These are phyloP conservation scores for Scheffersomyces titani DNA, from an alignment of 1,139 yeast species.

Conservation along the genomic window DNA sequence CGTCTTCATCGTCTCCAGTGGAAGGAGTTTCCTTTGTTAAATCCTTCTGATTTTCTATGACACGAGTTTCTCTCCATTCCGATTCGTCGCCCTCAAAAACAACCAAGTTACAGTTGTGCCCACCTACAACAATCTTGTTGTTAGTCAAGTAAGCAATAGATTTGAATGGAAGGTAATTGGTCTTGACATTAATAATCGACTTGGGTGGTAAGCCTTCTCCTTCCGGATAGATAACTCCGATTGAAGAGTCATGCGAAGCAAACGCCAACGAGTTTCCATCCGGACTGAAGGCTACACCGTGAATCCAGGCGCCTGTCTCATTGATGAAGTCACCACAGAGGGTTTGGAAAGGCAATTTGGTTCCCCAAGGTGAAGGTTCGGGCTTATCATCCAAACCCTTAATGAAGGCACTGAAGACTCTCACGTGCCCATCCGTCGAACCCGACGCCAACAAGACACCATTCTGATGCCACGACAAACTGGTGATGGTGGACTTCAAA, in stretches of 20 bases:
- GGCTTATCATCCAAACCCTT: slow-evolving; percentile 91
- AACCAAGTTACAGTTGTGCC: slow-evolving; percentile 90
- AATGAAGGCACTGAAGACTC: slow-evolving; percentile 91
- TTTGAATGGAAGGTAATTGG: slow-evolving; percentile 83
- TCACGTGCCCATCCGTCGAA: slow-evolving; percentile 91
- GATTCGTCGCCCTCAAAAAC: slow-evolving; percentile 70
- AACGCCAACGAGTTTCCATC: slow-evolving; percentile 76
- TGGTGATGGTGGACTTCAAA: slow-evolving; percentile 79
- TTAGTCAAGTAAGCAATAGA: slow-evolving; percentile 70
- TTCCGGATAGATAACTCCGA: slow-evolving; percentile 73
- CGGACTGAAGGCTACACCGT: slow-evolving; percentile 86
- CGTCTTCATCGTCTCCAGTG: slow-evolving; percentile 44
- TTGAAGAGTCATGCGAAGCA: slow-evolving; percentile 75
- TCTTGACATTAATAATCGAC: slow-evolving; percentile 49
- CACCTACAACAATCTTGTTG: slow-evolving; percentile 77
- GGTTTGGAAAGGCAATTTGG: slow-evolving; percentile 93
- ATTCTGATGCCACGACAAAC: slow-evolving; percentile 94
- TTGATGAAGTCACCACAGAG: slow-evolving; percentile 82
- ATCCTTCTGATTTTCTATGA: slow-evolving; percentile 59
- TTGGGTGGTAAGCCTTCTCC: slow-evolving; percentile 63
- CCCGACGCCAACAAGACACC: slow-evolving; percentile 87
- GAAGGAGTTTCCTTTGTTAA: slow-evolving; percentile 40
- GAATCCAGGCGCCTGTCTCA: slow-evolving; percentile 87
- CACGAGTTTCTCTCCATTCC: slow-evolving; percentile 68
- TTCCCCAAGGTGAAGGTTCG: slow-evolving; percentile 85